Evolutionary conservation across 495 filamentous ascomycete species (phyloP).

Genomic region (Podospora bellae-mahoneyi): DNA sequence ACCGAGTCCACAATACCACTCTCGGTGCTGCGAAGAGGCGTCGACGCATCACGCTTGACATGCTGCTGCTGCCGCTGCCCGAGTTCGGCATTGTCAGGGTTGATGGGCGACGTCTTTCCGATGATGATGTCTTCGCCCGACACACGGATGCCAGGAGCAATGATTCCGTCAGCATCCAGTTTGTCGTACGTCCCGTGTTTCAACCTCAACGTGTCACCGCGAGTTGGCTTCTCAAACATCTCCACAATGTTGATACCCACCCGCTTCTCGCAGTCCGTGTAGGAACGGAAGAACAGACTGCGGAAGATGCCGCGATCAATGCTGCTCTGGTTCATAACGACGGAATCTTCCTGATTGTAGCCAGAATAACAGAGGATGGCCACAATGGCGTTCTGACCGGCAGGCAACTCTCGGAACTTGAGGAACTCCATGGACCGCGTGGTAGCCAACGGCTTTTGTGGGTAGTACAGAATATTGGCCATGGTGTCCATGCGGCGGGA

Average conservation of each 20-base stretch:
- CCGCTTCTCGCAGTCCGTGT: slow-evolving; percentile 92
- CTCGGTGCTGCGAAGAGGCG: slow-evolving; percentile 89
- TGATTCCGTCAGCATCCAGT: slow-evolving; percentile 90
- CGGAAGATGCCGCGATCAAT: slow-evolving; percentile 97
- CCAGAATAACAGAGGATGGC: slow-evolving; percentile 96
- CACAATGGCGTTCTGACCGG: slow-evolving; percentile 97
- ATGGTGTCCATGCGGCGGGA: slow-evolving; percentile 97
- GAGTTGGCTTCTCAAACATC: slow-evolving; percentile 88
- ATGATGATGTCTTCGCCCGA: slow-evolving; percentile 99
- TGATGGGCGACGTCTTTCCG: slow-evolving; percentile 93
- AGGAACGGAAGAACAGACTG: slow-evolving; percentile 95
- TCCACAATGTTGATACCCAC: slow-evolving; percentile 87
- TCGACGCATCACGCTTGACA: slow-evolving; percentile 91
- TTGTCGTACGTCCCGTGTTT: slow-evolving; percentile 98
- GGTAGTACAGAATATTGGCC: slow-evolving; percentile 98
- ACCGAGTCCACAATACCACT: slow-evolving; percentile 95
- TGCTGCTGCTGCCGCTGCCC: slow-evolving; percentile 86
- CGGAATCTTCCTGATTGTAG: slow-evolving; percentile 99
- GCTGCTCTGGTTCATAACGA: slow-evolving; percentile 99
- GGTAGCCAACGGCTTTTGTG: slow-evolving; percentile 93
- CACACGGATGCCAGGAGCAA: slow-evolving; percentile 88
- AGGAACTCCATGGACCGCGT: slow-evolving; percentile 98
- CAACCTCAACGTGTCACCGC: slow-evolving; percentile 80
- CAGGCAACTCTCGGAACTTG: slow-evolving; percentile 94
- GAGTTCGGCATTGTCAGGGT: slow-evolving; percentile 87